Evolutionary conservation across 768 basidiomycete genomes (phyloP), one percentile per base, ranked within the genome.

Genomic region (Phanerodontia chrysosporium): DNA sequence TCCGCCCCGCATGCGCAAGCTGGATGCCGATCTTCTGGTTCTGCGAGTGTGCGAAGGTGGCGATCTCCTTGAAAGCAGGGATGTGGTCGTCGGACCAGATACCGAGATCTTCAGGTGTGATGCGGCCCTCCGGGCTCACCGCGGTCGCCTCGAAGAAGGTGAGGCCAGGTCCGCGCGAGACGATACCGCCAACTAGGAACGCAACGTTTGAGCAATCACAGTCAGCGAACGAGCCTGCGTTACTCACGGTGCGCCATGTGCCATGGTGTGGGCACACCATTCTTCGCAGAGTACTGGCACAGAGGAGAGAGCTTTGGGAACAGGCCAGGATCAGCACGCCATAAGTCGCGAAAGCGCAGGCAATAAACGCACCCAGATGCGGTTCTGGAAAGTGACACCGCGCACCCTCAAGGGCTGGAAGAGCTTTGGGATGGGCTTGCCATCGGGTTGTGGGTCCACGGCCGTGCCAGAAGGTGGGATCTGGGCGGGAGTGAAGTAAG

Each of bases 1-100:
- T 92, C 18, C 89, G 77, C 0, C 90, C 90, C 0, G 88, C 87
- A 62, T 92, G 90, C 0, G 80, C 85, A 16, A 92, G 79, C 69
- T 92, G 91, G 56, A 92, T 85, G 12, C 76, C 90, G 22, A 91
- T 80, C 53, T 85, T 84, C 67, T 87, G 83, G 49, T 77, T 80
- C 63, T 87, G 85, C 0, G 83, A 81, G 66, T 89, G 86, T 16
- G 85, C 85, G 55, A 89, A 89, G 58, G 86, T 81, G 65, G 85
- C 80, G 62, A 91, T 75, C 36, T 55, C 59, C 13, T 32, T 74
- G 44, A 81, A 66, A 1, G 71, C 63, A 16, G 70, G 75, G 62
- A 73, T 77, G 39, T 89, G 88, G 1, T 74, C 73, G 60, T 87
- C 87, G 24, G 76, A 71, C 87, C 87, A 89, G 55, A 89, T 66